Base-by-base conservation (phyloP, 2,329 filamentous ascomycete species). In the Ascochyta lentis region DNA sequence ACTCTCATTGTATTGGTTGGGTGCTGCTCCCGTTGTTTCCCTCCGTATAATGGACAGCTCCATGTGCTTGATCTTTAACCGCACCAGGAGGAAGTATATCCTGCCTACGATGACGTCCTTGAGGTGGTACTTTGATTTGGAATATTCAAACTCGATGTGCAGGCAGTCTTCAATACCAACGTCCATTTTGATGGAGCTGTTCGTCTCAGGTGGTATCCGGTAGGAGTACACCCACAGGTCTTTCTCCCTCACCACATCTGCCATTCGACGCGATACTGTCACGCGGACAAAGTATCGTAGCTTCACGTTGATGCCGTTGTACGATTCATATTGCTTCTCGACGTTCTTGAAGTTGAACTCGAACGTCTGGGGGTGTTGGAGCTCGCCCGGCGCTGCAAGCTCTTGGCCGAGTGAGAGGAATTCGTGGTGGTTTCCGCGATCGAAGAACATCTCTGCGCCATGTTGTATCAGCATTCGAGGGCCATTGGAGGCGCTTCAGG, bases 291-390 rank as follows among this genome's bases (percentile, higher is more conserved):
- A 98, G 85, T 99, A 99, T 67, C 95, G 92, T 75, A 99, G 86
- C 83, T 96, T 96, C 71, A 99, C 95, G 75, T 99, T 99, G 86
- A 99, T 99, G 73, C 95, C 95, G 76, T 96, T 96, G 84, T 99
- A 99, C 64, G 93, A 97, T 80, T 99, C 96, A 84, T 99, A 99
- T 78, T 96, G 93, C 83, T 99, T 99, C 85, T 99, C 95, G 70
- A 99, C 92, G 78, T 98, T 99, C 79, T 98, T 98, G 86, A 99
- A 99, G 82, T 97, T 96, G 86, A 99, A 99, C 66, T 96, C 92
- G 78, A 96, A 97, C 44, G 93, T 97, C 81, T 99, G 95, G 39
- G 95, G 95, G 79, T 99, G 96, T 76, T 98, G 95, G 54, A 99
- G 89, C 81, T 99, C 95, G 77, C 95, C 95, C 2, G 95, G 95